Evolutionary conservation across 2,329 filamentous ascomycete genomes (phyloP), one percentile per base, ranked within the genome.

Genomic region (Penicillium janthinellum): DNA sequence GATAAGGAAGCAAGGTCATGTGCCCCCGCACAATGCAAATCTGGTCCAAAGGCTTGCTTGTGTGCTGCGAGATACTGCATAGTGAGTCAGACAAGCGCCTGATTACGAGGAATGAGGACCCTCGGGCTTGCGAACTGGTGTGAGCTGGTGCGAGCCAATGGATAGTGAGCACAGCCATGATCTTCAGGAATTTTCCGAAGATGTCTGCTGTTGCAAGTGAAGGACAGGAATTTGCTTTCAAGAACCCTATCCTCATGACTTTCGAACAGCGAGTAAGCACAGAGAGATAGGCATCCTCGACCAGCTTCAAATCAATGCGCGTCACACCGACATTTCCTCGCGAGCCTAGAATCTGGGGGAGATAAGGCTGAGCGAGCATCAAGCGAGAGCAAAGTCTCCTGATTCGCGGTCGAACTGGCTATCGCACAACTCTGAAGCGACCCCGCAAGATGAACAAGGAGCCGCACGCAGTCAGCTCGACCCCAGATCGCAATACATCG

Each of bases 51-150:
- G 48, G 52, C 51, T 57, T 52, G 56, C 48, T 53, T 55, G 50
- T 55, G 56, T 61, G 56, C 60, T 63, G 61, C 60, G 58, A 63
- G 53, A 64, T 66, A 66, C 56, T 55, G 56, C 52, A 59, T 61
- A 44, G n/a, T 56, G 42, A 55, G 53, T 56, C 39, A 57, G 58
- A 50, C 45, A 56, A n/a, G 51, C 39, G 28, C 41, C 25, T 14
- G 54, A 17, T 35, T 44, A 53, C 50, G 50, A 34, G 37, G 54
- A 25, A 44, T 22, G 44, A 41, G 55, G 42, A 53, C 22, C 39
- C 48, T 50, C 5, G 48, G 15, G 56, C 17, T 45, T 34, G 51
- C 28, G 17, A 38, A 20, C 20, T 2, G 20, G 37, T 44, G 15
- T 8, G 17, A 44, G 35, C 22, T 2, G 20, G 37, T 44, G 15